phyloP scores from a whole-genome alignment of 1,284 basidiomycete genomes.

The Sporisorium exsertum region DNA sequence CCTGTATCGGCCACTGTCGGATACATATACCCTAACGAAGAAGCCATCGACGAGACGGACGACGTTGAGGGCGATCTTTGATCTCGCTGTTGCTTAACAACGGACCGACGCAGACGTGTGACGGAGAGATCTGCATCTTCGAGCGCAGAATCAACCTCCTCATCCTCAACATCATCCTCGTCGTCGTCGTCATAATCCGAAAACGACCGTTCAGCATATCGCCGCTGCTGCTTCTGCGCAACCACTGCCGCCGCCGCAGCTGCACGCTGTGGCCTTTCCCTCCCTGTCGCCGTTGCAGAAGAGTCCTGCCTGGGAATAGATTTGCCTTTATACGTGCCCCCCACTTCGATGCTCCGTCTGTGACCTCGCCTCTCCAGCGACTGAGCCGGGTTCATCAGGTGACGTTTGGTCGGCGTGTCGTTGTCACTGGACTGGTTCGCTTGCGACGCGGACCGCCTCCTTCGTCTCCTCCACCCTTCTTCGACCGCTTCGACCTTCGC shows the following conservation, averaged over 20 bases:
- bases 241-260: constrained; percentile 27
- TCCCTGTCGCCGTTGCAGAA: background rate
- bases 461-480: constrained; percentile 21
- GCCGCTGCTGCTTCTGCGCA: constrained; percentile 26
- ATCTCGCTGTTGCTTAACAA: constrained; percentile 14
- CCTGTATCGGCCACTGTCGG: constrained; percentile 34
- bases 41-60: constrained; percentile 16
- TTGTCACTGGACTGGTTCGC: constrained; percentile 3
- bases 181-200: constrained; percentile 35
- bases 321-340: constrained; percentile 25
- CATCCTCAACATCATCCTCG: constrained; percentile 32
- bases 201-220: constrained; percentile 31
- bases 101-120: constrained; percentile 8
- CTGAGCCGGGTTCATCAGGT: too few species aligned
- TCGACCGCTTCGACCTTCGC: constrained; percentile 29
- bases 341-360: constrained; percentile 20
- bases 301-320: constrained; percentile 1
- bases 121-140: constrained; percentile 2
- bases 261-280: constrained; percentile 31
- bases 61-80: constrained; percentile 20
- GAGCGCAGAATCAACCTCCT: constrained; percentile 30
- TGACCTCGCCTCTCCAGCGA: constrained; percentile 16
- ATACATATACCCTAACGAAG: constrained; percentile 41
- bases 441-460: constrained; percentile 14
- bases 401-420: background rate